Base-by-base conservation (phyloP, 2,329 filamentous ascomycete species). In the Penicillium brasilianum region DNA sequence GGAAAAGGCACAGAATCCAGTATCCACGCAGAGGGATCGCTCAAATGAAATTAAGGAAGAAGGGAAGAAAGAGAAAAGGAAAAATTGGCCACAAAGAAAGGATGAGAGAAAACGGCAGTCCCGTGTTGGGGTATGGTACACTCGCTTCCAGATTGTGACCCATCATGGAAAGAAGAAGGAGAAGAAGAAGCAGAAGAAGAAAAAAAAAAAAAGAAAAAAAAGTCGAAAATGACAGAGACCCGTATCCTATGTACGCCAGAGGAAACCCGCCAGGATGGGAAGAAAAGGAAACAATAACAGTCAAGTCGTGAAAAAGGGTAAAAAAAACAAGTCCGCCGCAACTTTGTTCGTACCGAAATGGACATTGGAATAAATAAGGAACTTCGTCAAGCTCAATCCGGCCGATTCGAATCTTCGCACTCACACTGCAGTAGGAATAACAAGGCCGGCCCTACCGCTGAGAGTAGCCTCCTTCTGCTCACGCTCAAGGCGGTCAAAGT, bases 401-500 rank as follows among this genome's bases (percentile, higher is more conserved):
- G n/a, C 25, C n/a, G 10, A 41, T 9, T 6, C 7, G 8, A 41
- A 14, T 8, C 49, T 8, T 55, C 30, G 25, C 46, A 43, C 60
- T 69, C 63, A 76, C 59, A 71, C 34, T n/a, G 11, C 66, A 41
- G 71, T 66, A 50, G 65, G 67, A 48, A 77, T 71, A 20, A 68
- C 61, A 41, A 74, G 69, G 9, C 63, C 67, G 50, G 60, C 67
- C 44, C 62, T 63, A 53, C 71, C 70, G 50, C 73, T 69, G 43
- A 67, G 59, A 44, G 61, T 66, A 48, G 69, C 60, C 18, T 71
- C 67, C 25, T 68, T 66, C 32, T 73, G 71, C 22, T 72, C 72
- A 11, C 66, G 67, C n/a, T 76, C 72, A 39, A 77, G 60, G 13
- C 67, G 67, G n/a, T 80, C 76, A 77, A 78, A 81, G 56, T 80